Evolutionary conservation across 352 stramenopile genomes (phyloP).

Genomic region (Pythium rishiriense): DNA sequence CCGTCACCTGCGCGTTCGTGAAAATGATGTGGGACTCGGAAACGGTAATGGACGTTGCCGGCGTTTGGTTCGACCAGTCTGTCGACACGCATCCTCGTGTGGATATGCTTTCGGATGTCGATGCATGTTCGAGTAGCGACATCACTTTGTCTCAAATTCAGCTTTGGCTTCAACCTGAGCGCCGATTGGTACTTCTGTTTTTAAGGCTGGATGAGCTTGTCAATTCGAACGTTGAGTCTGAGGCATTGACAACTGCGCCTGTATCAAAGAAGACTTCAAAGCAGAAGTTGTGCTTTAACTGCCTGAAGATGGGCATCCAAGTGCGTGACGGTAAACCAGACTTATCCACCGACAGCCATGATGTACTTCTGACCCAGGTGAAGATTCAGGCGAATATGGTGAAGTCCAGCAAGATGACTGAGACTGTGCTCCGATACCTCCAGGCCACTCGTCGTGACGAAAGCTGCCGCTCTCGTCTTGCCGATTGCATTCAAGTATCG

Average conservation of each 20-base stretch:
- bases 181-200: constrained; percentile 47
- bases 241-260: background rate
- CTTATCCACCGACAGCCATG: background rate
- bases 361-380: constrained; percentile 29
- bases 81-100: constrained; percentile 15
- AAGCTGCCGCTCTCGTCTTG: constrained; percentile 18
- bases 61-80: constrained; percentile 30
- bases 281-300: constrained; percentile 37
- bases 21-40: constrained; percentile 18
- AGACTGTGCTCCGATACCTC: constrained; percentile 38
- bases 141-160: constrained; percentile 26
- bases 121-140: constrained; percentile 7
- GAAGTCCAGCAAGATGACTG: constrained; percentile 40
- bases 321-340: background rate
- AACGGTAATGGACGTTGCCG: constrained; percentile 27
- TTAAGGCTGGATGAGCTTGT: constrained; percentile 50
- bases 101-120: constrained; percentile 3
- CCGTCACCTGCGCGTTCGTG: constrained; percentile 17
- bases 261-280: constrained; percentile 19
- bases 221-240: constrained; percentile 16
- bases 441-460: constrained; percentile 22
- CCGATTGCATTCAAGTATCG: constrained; percentile 31
- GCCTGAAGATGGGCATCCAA: constrained; percentile 30
- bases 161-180: constrained; percentile 33
- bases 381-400: constrained; percentile 43